Conservation (phyloP, 805 yeast genomes). For the Ogataea saltuana region DNA sequence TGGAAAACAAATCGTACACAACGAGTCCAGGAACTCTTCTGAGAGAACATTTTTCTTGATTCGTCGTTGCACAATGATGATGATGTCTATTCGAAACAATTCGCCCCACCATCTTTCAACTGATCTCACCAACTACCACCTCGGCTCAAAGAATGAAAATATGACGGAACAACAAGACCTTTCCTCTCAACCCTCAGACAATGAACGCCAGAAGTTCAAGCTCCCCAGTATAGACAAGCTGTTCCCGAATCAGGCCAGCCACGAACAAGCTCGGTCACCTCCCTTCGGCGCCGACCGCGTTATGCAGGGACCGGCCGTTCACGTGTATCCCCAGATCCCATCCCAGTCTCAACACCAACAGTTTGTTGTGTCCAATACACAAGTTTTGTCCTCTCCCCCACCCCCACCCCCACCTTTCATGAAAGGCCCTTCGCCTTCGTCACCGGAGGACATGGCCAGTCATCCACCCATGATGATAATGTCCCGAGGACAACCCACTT, state of each 20-base stretch:
- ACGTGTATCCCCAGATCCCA: neutral
- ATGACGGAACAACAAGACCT: neutral
- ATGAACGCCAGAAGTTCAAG: conserved; percentile 15
- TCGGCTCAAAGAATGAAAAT: conserved; percentile 5
- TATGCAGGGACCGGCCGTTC: neutral
- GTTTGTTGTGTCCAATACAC: neutral
- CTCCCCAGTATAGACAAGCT: conserved; percentile 28
- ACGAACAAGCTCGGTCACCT: conserved; percentile 8
- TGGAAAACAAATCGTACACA: neutral
- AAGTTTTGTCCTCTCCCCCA: conserved; percentile 6
- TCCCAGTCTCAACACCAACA: conserved; percentile 1
- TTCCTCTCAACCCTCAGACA: neutral
- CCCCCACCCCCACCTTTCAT: conserved; percentile 1
- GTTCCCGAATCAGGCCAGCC: conserved; percentile 17
- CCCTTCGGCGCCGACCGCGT: no score
- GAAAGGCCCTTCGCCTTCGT: neutral
- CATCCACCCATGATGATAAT: conserved; percentile 3
- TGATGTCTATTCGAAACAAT: conserved; percentile 16
- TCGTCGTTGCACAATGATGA: conserved; percentile 8
- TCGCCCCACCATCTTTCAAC: conserved; percentile 9
- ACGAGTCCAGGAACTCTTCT: conserved; percentile 1
- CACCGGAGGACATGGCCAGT: conserved; percentile 3
- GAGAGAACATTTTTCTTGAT: neutral
- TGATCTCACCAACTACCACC: conserved; percentile 16
- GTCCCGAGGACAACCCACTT: neutral